These are phyloP conservation scores for Tilletia horrida DNA, from an alignment of 1,284 basidiomycete species.

Conservation along the genomic window DNA sequence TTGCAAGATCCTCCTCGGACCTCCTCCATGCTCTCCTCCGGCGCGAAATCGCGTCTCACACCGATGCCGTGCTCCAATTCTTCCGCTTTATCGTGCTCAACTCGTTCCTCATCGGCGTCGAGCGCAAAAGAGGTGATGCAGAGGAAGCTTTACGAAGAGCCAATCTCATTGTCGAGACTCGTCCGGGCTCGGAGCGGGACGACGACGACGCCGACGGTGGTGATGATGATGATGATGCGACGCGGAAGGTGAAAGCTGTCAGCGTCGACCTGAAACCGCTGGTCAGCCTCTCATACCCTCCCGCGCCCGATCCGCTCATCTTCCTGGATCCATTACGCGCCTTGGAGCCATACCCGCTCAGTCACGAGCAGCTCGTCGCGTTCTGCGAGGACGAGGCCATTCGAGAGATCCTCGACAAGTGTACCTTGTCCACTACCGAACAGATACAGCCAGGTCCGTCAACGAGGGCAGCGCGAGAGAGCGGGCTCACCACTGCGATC, in stretches of 20 bases:
- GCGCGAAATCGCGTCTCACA: constrained; percentile 81
- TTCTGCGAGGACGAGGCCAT: constrained; percentile 43
- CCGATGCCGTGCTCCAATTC: constrained; percentile 87
- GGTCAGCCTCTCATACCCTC: constrained; percentile 40
- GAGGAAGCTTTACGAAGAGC: constrained; percentile 59
- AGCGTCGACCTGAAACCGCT: constrained; percentile 32
- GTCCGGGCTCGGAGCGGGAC: background rate
- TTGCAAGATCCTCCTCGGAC: constrained; percentile 38
- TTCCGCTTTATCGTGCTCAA: constrained; percentile 90
- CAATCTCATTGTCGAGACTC: constrained; percentile 23
- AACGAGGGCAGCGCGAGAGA: background rate
- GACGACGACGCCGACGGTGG: background rate
- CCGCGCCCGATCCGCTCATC: constrained; percentile 51
- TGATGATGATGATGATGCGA: background rate
- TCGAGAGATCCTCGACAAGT: constrained; percentile 29
- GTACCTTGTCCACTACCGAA: background rate
- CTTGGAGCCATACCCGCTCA: constrained; percentile 48
- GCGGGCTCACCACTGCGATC: constrained; percentile 26
- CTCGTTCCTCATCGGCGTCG: constrained; percentile 78
- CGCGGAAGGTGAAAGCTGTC: background rate
- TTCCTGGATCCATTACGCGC: constrained; percentile 51
- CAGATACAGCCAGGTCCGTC: no score
- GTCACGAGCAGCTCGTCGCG: constrained; percentile 36
- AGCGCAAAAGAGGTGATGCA: constrained; percentile 75
- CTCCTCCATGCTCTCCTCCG: constrained; percentile 65